Conservation (phyloP, 768 basidiomycete species). For the Kwoniella heveanensis region DNA sequence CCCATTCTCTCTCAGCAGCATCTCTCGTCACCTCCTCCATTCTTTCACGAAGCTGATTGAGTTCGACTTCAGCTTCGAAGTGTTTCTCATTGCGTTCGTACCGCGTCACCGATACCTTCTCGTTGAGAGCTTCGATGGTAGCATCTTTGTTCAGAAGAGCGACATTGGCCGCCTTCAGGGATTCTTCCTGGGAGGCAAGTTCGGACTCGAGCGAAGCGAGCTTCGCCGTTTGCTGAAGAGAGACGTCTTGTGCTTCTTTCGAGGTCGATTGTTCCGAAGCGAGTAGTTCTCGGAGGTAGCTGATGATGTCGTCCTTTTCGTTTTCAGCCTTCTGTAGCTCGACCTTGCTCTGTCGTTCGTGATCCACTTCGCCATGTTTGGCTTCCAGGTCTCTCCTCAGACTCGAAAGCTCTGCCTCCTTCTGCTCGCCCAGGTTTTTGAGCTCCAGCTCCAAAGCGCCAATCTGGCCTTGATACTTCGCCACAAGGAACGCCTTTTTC, state of each 20-base stretch:
- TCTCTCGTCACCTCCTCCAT: slow-evolving; percentile 19
- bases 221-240: neutral
- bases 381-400: neutral
- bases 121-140: slow-evolving; percentile 20
- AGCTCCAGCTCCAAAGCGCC: neutral
- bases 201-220: neutral
- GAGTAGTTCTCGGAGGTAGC: slow-evolving; percentile 7
- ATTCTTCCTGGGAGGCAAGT: too few relatives aligned
- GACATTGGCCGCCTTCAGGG: neutral
- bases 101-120: slow-evolving; percentile 25
- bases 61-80: slow-evolving; percentile 17
- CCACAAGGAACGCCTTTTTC: neutral
- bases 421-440: neutral
- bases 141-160: slow-evolving; percentile 22
- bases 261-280: slow-evolving; percentile 5
- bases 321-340: neutral
- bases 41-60: slow-evolving; percentile 24
- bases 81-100: slow-evolving; percentile 34
- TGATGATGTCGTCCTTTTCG: slow-evolving; percentile 9
- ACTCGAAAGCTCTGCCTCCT: neutral
- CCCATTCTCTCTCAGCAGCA: slow-evolving; percentile 19
- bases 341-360: neutral
- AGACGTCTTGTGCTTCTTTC: neutral
- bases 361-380: neutral
- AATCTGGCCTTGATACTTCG: neutral